Evolutionary conservation across 2,329 filamentous ascomycete genomes (phyloP).

Genomic region (Calonectria crousiana): DNA sequence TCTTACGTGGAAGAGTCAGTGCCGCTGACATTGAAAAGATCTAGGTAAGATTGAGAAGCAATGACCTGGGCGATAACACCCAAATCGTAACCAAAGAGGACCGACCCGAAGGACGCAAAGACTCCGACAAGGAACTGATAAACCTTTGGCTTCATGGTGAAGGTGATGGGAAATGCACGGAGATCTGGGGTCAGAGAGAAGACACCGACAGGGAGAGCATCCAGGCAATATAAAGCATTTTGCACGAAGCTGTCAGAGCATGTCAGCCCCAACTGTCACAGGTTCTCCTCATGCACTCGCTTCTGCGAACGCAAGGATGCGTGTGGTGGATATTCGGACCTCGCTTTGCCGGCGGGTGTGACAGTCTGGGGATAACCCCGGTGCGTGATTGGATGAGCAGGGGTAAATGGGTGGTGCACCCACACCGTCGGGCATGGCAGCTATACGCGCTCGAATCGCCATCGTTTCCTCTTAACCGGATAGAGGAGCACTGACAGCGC

Average conservation of each 20-base stretch:
- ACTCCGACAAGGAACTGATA: slow-evolving; percentile 64
- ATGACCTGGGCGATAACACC: slow-evolving; percentile 50
- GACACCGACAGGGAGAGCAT: not conserved
- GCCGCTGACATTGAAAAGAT: slow-evolving; percentile 10
- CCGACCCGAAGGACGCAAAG: slow-evolving; percentile 68
- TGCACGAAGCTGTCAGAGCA: not conserved
- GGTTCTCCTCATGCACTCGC: not conserved
- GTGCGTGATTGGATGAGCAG: not conserved
- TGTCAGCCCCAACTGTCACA: not conserved
- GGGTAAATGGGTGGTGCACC: not conserved
- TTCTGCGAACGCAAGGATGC: slow-evolving; percentile 17
- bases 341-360: not conserved
- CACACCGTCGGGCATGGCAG: not conserved
- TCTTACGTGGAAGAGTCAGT: slow-evolving; percentile 24
- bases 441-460: slow-evolving; percentile 10
- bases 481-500: not conserved
- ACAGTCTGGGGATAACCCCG: not conserved
- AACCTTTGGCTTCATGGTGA: slow-evolving; percentile 17
- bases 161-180: not conserved
- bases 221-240: not conserved
- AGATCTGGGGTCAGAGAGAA: not conserved
- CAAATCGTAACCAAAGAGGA: slow-evolving; percentile 68
- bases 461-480: not conserved
- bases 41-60: slow-evolving; percentile 16
- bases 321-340: slow-evolving; percentile 12